phyloP scores from a whole-genome alignment of 2,329 filamentous ascomycete genomes.

The Septoria petroselini region DNA sequence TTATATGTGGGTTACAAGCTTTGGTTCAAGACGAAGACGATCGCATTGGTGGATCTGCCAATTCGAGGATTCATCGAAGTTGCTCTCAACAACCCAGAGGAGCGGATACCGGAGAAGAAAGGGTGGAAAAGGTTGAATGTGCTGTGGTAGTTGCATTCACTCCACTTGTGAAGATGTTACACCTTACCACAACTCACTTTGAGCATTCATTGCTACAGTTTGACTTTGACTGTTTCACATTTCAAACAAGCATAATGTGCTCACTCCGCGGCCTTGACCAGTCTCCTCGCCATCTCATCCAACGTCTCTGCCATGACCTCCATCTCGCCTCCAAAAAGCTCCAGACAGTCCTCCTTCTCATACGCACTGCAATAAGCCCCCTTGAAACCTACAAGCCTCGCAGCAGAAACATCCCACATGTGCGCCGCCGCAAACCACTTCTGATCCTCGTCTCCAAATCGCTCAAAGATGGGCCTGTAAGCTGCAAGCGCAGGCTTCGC shows the following conservation, averaged over 20 bases:
- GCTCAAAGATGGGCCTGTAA: conserved; percentile 47
- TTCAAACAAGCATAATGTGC: no score
- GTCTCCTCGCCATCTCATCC: conserved; percentile 48
- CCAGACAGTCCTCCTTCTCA: conserved; percentile 51
- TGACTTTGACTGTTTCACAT: no score
- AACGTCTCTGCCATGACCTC: conserved; percentile 51
- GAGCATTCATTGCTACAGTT: no score
- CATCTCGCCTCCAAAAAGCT: conserved; percentile 51
- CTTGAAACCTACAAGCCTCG: conserved; percentile 41
- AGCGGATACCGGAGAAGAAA: conserved; percentile 20
- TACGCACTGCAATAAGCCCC: conserved; percentile 55
- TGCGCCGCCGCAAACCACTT: conserved; percentile 60
- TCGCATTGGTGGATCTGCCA: conserved; percentile 29
- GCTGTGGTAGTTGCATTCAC: conserved; percentile 23
- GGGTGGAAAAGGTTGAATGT: conserved; percentile 33
- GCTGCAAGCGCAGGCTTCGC: conserved; percentile 52
- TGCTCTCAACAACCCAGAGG: conserved; percentile 31
- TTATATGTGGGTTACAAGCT: conserved; percentile 35
- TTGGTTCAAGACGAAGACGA: conserved; percentile 29
- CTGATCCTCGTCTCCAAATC: conserved; percentile 40
- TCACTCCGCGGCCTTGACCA: conserved; percentile 17
- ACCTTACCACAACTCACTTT: no score
- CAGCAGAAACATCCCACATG: conserved; percentile 54
- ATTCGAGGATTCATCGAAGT: conserved; percentile 33
- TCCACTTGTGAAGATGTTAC: no score